These are phyloP conservation scores for Helminthosporium solani DNA, from an alignment of 2,329 filamentous ascomycete species.

Conservation along the genomic window DNA sequence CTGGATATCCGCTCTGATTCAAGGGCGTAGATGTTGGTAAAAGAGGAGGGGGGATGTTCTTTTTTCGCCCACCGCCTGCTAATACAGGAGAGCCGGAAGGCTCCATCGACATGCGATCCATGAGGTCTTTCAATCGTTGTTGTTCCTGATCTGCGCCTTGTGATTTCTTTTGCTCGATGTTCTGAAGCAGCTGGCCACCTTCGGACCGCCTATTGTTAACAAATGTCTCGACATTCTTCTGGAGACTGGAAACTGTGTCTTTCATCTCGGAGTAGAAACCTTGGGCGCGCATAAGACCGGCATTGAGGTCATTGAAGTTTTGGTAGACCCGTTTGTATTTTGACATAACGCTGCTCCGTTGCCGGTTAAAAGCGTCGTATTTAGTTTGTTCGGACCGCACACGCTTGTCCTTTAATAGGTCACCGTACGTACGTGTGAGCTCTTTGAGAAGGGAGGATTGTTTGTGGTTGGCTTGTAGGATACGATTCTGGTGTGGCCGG, in stretches of 20 bases:
- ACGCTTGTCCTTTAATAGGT: constrained; percentile 87
- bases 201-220: constrained; percentile 92
- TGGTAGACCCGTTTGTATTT: constrained; percentile 91
- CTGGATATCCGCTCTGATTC: constrained; percentile 34
- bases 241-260: constrained; percentile 85
- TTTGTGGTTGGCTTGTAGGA: constrained; percentile 93
- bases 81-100: constrained; percentile 39
- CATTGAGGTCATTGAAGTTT: constrained; percentile 85
- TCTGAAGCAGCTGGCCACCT: constrained; percentile 81
- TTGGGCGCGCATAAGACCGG: constrained; percentile 83
- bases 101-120: constrained; percentile 94
- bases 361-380: constrained; percentile 84
- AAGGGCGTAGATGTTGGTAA: constrained; percentile 19
- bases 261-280: constrained; percentile 96
- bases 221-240: constrained; percentile 96
- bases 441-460: constrained; percentile 94
- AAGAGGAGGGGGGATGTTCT: constrained; percentile 45
- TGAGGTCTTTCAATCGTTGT: constrained; percentile 80
- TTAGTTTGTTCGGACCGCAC: constrained; percentile 93
- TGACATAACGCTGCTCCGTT: constrained; percentile 75
- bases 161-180: constrained; percentile 79
- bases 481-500: constrained; percentile 83
- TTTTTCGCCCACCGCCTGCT: constrained; percentile 29
- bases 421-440: constrained; percentile 81
- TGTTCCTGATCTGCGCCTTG: constrained; percentile 78